A percentile compares a stretch with the other conserved stretches of the same genome.
These are phyloP conservation scores for Bretschneidera sinensis DNA, from an alignment of 345 rosid species.

Conservation along the genomic window DNA sequence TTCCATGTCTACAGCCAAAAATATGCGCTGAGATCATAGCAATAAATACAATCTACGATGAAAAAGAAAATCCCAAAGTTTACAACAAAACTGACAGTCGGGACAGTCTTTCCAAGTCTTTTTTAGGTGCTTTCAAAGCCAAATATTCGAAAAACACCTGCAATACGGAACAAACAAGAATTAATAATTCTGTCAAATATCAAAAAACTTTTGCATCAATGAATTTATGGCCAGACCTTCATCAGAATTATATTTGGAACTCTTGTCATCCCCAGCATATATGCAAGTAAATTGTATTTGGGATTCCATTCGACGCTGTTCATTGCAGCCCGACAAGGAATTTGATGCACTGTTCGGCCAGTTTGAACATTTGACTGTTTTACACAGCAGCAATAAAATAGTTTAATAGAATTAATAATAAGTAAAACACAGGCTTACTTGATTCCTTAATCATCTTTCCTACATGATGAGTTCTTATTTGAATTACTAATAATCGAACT, in stretches of 20 bases:
- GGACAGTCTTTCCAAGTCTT: too few species aligned
- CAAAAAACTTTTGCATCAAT: background rate
- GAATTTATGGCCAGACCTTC: constrained; percentile 54
- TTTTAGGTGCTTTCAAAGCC: constrained; percentile 69
- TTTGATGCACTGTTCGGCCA: constrained; percentile 84
- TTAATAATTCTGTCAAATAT: background rate
- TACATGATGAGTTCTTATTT: too few species aligned
- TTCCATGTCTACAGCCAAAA: too few species aligned
- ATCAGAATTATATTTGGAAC: constrained; percentile 73
- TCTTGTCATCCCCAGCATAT: constrained; percentile 98
- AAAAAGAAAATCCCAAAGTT: background rate
- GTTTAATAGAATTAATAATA: too few species aligned
- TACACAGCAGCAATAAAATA: constrained; percentile 6
- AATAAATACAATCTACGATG: too few species aligned
- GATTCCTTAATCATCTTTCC: too few species aligned
- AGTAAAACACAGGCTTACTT: too few species aligned
- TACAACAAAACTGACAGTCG: background rate
- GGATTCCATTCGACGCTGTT: constrained; percentile 99
- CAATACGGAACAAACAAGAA: constrained; percentile 15
- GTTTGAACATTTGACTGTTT: constrained; percentile 85
- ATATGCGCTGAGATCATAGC: too few species aligned
- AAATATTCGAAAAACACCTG: constrained; percentile 89
- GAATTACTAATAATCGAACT: too few species aligned
- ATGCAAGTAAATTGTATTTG: constrained; percentile 84
- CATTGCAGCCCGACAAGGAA: constrained; percentile 96